These are phyloP conservation scores for Xylariaceae sp. DNA, from an alignment of 2,329 filamentous ascomycete species.

Conservation along the genomic window DNA sequence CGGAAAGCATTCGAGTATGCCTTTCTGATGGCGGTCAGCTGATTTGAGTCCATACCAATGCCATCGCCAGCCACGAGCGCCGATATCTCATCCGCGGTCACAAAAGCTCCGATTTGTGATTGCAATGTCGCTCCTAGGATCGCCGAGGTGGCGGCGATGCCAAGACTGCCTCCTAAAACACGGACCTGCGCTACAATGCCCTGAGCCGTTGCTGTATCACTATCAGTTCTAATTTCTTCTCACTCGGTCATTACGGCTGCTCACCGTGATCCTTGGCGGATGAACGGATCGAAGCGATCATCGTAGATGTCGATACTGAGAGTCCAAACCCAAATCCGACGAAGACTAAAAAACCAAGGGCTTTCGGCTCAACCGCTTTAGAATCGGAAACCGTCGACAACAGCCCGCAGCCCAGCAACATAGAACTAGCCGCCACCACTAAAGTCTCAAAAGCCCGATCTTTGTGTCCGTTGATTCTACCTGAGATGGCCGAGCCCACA, in stretches of 20 bases:
- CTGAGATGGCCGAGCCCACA: constrained; percentile 40
- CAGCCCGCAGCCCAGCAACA: constrained; percentile 45
- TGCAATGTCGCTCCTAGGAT: constrained; percentile 36
- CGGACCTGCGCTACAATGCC: constrained; percentile 49
- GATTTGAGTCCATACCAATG: constrained; percentile 22
- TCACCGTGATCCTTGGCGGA: constrained; percentile 44
- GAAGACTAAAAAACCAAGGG: constrained; percentile 47
- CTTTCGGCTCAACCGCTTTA: constrained; percentile 38
- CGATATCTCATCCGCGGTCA: constrained; percentile 28
- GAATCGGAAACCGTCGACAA: constrained; percentile 38
- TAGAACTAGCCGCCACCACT: constrained; percentile 37
- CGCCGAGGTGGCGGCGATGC: constrained; percentile 50
- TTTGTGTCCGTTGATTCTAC: constrained; percentile 39
- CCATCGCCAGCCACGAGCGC: constrained; percentile 13
- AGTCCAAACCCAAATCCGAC: constrained; percentile 52
- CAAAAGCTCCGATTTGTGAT: constrained; percentile 25
- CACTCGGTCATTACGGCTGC: constrained; percentile 9
- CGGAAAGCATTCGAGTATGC: constrained; percentile 44
- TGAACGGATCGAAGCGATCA: constrained; percentile 40
- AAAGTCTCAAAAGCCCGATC: constrained; percentile 44
- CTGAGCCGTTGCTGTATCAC: constrained; percentile 43
- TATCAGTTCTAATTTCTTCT: constrained; percentile 12
- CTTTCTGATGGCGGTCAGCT: constrained; percentile 32
- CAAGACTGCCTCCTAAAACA: constrained; percentile 51
- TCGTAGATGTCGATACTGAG: constrained; percentile 44